Base-by-base conservation (phyloP, 176 grass and related monocot genomes). In the Phoenix dactylifera region DNA sequence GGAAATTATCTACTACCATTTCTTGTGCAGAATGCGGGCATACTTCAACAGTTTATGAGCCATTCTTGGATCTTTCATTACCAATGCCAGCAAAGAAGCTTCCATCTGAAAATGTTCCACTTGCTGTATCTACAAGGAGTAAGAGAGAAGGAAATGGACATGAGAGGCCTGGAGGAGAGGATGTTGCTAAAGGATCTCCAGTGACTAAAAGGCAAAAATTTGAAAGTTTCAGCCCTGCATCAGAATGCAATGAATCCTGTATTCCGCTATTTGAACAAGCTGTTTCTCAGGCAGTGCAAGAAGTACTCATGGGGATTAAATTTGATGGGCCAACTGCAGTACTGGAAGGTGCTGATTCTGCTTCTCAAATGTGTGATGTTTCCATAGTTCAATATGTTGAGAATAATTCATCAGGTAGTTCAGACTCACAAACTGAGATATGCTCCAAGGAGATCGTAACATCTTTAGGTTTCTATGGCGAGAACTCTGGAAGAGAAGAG, bases 1-100 rank as follows among this genome's bases (percentile, higher is more conserved):
- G 93, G 26, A 66, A 80, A 66, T 64, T 98, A 16, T 98, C 88
- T 51, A 98, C 79, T 74, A 83, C 79, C 19, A 72, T 98, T 24
- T 79, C 78, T 76, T 92, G 88, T 73, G 59, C 58, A 22, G 93
- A 88, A 69, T 98, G 93, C 50, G 64, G 84, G 35, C 70, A 89
- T 24, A 78, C 81, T 59, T 92, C 93, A 28, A 63, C 86, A 65
- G 83, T 88, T 57, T 82, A 85, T 35, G 93, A 98, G 48, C 76
- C 85, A 14, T 86, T 98, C 76, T 84, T 98, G 53, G 93, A 92
- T 80, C 82, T 98, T 55, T 98, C 88, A 1, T 57, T 98, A 26
- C 88, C 93, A 60, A 73, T 92, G 69, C 93, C 93, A 66, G 74
- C 93, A 62, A 89, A 71, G 80, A 44, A 3, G 10, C 2, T 14